Conservation (phyloP, 176 grass and related monocot genomes). For the Rhipidocladum racemiflorum region DNA sequence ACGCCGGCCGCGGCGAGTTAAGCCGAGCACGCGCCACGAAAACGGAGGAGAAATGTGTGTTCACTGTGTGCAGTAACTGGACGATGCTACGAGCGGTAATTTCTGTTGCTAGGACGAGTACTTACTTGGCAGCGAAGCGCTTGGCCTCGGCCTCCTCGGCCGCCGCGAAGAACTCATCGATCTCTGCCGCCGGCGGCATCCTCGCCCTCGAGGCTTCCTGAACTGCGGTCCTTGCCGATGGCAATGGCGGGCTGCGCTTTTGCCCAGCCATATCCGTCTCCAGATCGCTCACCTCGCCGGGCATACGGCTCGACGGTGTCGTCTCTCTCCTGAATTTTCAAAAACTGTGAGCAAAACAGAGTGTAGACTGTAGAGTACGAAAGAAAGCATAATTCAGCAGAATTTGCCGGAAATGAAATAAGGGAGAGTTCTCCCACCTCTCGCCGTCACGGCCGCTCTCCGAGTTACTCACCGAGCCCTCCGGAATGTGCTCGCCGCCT, state of each 20-base stretch:
- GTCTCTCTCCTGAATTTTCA: constrained; percentile 53
- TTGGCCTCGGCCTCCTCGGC: constrained; percentile 57
- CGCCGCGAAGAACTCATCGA: constrained; percentile 70
- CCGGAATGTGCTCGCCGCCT: constrained; percentile 29
- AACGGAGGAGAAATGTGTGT: neutral
- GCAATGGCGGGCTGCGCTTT: constrained; percentile 5
- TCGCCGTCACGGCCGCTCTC: constrained; percentile 42
- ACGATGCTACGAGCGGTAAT: neutral
- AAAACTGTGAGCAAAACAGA: neutral
- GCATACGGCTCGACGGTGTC: constrained; percentile 50
- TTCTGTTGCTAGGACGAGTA: neutral
- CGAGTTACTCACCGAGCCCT: constrained; percentile 38
- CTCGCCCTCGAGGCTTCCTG: neutral
- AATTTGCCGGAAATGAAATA: neutral
- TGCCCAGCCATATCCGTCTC: constrained; percentile 46
- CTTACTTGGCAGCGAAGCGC: constrained; percentile 79
- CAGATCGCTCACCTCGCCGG: constrained; percentile 50
- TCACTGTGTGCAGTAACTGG: neutral
- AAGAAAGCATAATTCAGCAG: constrained; percentile 35
- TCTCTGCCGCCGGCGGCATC: constrained; percentile 49
- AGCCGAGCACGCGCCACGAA: neutral
- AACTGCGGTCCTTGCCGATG: neutral
- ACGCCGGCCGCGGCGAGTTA: constrained; percentile 1
- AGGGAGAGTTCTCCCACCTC: constrained; percentile 40
- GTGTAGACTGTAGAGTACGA: neutral